Evolutionary conservation across 306 rosid genomes (phyloP), one percentile per base, ranked within the genome.

Genomic region (Vigna hirtella): DNA sequence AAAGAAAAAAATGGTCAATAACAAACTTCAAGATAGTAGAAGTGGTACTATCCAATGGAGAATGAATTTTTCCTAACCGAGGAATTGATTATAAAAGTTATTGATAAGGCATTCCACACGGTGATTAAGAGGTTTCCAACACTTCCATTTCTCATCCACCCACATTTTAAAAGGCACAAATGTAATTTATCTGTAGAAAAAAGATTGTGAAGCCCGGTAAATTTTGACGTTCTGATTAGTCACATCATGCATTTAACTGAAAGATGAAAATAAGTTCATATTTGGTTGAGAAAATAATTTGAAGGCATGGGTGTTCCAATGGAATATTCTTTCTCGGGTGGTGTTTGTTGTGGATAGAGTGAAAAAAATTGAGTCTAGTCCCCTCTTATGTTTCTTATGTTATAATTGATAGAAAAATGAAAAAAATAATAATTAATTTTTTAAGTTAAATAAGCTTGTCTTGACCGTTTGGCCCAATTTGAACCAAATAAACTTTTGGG

Each of bases 111-210:
- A 57, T 55, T 34, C 58, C 36, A 67, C 38, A 61, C 11, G 58
- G 20, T 47, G 49, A 64, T 24, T 67, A 24, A 47, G 47, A 81
- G 65, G 65, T 20, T 42, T 74, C 71, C 65, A 36, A 63, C 30
- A 20, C 4, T 73, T 66, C 3, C 56, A 47, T 59, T 24, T 49
- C 72, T 48, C 52, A 51, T 68, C 61, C 22, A 24, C 63, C 72
- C 50, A 63, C n/a, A 42, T 56, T 4, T 14, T 18, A 56, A 50
- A 58, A 75, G 38, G 26, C 10, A 68, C 17, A 59, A 61, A 50
- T 26, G 42, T n/a, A 58, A 67, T 62, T 62, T 26, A 42, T 53
- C 38, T 40, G 64, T 17, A 62, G 26, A 32, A 3, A 62, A 71
- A 55, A 15, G 22, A 43, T 24, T 15, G 64, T 3, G 47, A 63